A percentile compares a stretch with the other conserved stretches of the same genome.
Evolutionary conservation across 2,329 filamentous ascomycete genomes (phyloP).

Genomic region (Simplicillium sp.): DNA sequence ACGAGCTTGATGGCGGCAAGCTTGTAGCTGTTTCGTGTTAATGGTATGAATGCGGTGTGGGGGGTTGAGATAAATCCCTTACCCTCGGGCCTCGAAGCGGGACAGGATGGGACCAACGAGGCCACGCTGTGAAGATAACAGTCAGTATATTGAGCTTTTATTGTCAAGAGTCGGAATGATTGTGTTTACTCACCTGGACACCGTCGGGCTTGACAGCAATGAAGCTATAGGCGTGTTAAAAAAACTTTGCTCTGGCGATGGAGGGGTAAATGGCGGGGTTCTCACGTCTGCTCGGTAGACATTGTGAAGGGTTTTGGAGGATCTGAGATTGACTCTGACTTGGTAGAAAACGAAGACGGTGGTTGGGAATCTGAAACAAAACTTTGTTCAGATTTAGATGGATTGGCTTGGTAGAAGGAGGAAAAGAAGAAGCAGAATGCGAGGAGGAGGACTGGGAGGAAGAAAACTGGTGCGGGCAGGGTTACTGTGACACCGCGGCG

Average conservation of each 20-base stretch:
- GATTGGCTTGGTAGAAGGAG: constrained; percentile 13
- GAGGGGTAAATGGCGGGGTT: constrained; percentile 26
- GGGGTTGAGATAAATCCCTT: constrained; percentile 22
- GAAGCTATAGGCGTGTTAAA: constrained; percentile 57
- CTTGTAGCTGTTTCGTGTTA: constrained; percentile 64
- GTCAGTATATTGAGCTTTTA: constrained; percentile 11
- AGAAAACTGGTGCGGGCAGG: constrained; percentile 33
- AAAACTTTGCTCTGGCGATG: constrained; percentile 1
- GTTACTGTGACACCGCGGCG: constrained; percentile 23
- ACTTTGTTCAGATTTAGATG: constrained; percentile 16
- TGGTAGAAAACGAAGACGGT: constrained; percentile 17
- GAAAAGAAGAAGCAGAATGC: constrained; percentile 25
- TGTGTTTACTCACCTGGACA: constrained; percentile 66
- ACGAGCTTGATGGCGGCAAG: constrained; percentile 95
- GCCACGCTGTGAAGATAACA: constrained; percentile 58
- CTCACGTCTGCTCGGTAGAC: constrained; percentile 83
- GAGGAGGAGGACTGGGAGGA: constrained; percentile 26
- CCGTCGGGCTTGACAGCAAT: constrained; percentile 99
- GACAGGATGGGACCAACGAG: constrained; percentile 95
- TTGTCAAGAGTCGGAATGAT: background rate
- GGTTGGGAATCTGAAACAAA: constrained; percentile 17
- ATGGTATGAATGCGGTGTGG: constrained; percentile 9
- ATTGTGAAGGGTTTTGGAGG: constrained; percentile 37
- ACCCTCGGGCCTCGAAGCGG: constrained; percentile 96
- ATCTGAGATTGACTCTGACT: constrained; percentile 16